phyloP scores from a whole-genome alignment of 2,329 filamentous ascomycete species.

The Colletotrichum spinosum region DNA sequence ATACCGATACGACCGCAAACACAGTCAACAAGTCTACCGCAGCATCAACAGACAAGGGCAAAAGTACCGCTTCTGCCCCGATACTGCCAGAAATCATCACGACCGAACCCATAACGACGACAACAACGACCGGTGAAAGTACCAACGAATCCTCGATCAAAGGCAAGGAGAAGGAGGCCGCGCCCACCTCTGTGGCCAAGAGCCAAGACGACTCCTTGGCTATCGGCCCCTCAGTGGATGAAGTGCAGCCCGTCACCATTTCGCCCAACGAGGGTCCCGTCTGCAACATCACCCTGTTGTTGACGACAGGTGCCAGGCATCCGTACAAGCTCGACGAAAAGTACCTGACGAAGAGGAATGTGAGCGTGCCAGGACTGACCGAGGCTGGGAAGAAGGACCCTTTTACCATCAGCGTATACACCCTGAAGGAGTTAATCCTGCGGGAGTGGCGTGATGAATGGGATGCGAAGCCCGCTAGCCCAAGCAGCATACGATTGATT shows the following conservation, averaged over 20 bases:
- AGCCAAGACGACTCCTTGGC: constrained; percentile 52
- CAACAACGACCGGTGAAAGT: constrained; percentile 23
- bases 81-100: constrained; percentile 11
- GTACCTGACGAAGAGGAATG: constrained; percentile 84
- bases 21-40: constrained; percentile 19
- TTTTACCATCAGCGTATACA: constrained; percentile 92
- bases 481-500: constrained; percentile 90
- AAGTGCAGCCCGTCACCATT: constrained; percentile 51
- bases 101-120: not conserved
- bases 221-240: constrained; percentile 57
- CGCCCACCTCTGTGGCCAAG: constrained; percentile 44
- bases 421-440: constrained; percentile 92
- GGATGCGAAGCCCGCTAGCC: constrained; percentile 87
- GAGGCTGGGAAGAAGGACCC: constrained; percentile 76
- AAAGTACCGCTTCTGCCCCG: constrained; percentile 16
- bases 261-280: constrained; percentile 52
- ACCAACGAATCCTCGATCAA: constrained; percentile 41
- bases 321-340: constrained; percentile 91
- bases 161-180: constrained; percentile 49
- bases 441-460: constrained; percentile 94
- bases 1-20: constrained; percentile 27
- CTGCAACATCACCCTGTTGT: constrained; percentile 83
- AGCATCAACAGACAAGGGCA: constrained; percentile 11
- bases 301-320: constrained; percentile 85
- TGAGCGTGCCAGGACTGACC: constrained; percentile 76